Evolutionary conservation across 2,329 filamentous ascomycete genomes (phyloP), one percentile per base, ranked within the genome.

Genomic region (Metarhizium brunneum): DNA sequence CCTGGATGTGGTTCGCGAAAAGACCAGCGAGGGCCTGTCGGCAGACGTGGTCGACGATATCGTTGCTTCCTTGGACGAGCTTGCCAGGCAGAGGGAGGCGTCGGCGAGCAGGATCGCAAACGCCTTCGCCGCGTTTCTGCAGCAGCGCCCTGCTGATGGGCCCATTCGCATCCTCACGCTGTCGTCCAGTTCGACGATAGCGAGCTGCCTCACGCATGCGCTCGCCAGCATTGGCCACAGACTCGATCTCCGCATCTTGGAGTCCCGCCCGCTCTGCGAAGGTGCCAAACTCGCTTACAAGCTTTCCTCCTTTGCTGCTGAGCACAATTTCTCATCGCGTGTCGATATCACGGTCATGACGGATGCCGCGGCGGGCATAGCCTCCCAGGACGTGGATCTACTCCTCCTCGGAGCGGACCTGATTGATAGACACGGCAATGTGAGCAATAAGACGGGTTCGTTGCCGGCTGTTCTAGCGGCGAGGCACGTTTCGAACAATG

Each of bases 361-460:
- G 0, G 84, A 87, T 63, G 81, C 82, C n/a, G 77, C 79, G 2
- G 75, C 79, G 4, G 81, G 79, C 0, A 65, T 81, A 10, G 81
- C 82, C 1, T 73, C 78, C 3, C 62, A 66, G 18, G 70, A 67
- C n/a, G 71, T 80, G 3, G 76, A 87, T 60, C 53, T 85, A 1
- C 69, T 88, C 2, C 68, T 89, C 3, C 70, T 89, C 1, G 85
- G 85, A 1, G 83, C 84, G 2, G 85, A 88, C 63, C 71, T 81
- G 4, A 83, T 89, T 54, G 78, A 79, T 13, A 65, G 70, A 0
- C 65, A 70, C 1, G 85, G 83, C 2, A 77, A 80, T 35, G 79
- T 87, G 18, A 83, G 78, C 65, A 88, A 88, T 68, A 88, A 88
- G 67, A 83, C 77, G 0, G 85, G 85, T 0, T 85, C 82, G 1